phyloP scores from a whole-genome alignment of 148 eudicot genomes.

The Diospyros lotus region DNA sequence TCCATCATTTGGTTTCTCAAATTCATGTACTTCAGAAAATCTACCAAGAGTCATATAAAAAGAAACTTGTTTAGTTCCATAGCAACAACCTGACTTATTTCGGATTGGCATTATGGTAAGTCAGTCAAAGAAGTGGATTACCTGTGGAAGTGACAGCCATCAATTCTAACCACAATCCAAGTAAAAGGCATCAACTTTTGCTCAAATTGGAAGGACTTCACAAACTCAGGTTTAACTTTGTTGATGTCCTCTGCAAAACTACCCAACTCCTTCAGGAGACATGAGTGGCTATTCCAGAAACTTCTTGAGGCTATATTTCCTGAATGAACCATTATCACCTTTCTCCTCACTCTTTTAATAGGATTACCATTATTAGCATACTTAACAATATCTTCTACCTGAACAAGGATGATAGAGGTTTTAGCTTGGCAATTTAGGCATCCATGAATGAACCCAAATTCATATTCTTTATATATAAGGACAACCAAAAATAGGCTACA shows the following conservation, averaged over 20 bases:
- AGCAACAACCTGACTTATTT: neutral
- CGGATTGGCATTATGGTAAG: conserved; percentile 2
- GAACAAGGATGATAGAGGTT: conserved; percentile 8
- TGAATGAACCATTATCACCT: conserved; percentile 43
- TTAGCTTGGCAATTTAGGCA: conserved; percentile 8
- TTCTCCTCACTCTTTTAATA: conserved; percentile 55
- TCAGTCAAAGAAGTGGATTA: conserved; percentile 22
- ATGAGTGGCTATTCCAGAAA: conserved; percentile 67
- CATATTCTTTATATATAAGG: too few species aligned
- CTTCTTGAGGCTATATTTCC: conserved; percentile 58
- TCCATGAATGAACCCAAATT: neutral
- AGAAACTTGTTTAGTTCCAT: conserved; percentile 28
- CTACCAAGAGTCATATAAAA: conserved; percentile 41
- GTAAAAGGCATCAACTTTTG: conserved; percentile 61
- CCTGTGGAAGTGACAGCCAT: conserved; percentile 93
- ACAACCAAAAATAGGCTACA: too few species aligned
- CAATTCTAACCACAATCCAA: conserved; percentile 88
- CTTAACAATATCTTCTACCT: conserved; percentile 71
- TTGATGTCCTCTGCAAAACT: conserved; percentile 41
- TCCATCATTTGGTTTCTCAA: conserved; percentile 94
- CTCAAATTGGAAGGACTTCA: conserved; percentile 59
- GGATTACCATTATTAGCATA: conserved; percentile 48
- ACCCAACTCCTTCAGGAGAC: conserved; percentile 61
- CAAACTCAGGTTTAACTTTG: conserved; percentile 57
- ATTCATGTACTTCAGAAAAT: conserved; percentile 83